Evolutionary conservation across 2,329 filamentous ascomycete genomes (phyloP), one percentile per base, ranked within the genome.

Genomic region (Thielaviopsis punctulata): DNA sequence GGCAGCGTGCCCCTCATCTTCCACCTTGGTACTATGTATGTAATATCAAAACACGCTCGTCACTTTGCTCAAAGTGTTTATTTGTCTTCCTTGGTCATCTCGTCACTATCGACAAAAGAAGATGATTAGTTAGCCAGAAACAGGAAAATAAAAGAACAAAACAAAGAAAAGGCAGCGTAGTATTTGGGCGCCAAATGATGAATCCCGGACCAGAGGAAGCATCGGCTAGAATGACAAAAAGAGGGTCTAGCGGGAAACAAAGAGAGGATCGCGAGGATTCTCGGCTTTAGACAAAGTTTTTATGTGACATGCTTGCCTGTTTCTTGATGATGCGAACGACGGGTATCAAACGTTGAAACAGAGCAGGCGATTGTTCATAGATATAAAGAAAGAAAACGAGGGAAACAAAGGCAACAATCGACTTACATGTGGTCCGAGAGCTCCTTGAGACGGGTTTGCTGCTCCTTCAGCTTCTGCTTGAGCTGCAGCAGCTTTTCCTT

Each of bases 391-490:
- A 27, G 5, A 27, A 10, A 27, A 33, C 12, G 21, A 23, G 33
- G n/a, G 36, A 12, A 43, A 27, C 6, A 25, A 7, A n/a, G 25
- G 19, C 4, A n/a, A 27, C 10, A 30, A 15, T 21, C 43, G 44
- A 69, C 82, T 64, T 70, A 92, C 86, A 95, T 88, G 76, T 93
- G 85, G 63, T 84, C 77, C 62, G 87, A 81, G 57, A 95, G 79
- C 66, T 89, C 82, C 64, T 90, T 74, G 59, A 95, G 79, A 72
- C 94, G 86, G 59, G 80, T 70, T 67, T 86, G 79, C 73, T 95
- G 87, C 68, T 86, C 80, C 57, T 68, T 63, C 58, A 95, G 76
- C 73, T 79, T 80, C 71, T 76, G 73, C 69, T 78, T 82, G 61
- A 95, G 80, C 65, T 78, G 77, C 50, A 76, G 61, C 57, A 95